phyloP scores from a whole-genome alignment of 495 filamentous ascomycete species.

The Tuber calosporum region DNA sequence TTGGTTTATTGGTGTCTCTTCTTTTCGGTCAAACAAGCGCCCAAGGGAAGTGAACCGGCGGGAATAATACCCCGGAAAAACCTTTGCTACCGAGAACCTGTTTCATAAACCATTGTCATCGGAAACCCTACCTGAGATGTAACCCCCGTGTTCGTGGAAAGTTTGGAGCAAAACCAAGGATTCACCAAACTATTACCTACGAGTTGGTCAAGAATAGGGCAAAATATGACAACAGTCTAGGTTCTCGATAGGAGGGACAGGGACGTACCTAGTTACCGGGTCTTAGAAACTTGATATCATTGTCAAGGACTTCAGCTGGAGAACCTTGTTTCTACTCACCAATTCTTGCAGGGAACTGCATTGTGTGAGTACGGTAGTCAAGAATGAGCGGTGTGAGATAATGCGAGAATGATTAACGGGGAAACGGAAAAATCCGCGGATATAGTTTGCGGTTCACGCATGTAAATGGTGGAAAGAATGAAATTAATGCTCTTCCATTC shows the following conservation, averaged over 20 bases:
- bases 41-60: background rate
- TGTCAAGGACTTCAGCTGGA: background rate
- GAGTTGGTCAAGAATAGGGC: background rate
- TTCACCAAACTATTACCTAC: background rate
- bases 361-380: background rate
- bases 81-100: background rate
- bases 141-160: background rate
- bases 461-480: background rate
- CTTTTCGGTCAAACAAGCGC: background rate
- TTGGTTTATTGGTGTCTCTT: background rate
- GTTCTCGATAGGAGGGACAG: background rate
- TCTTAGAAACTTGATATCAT: background rate
- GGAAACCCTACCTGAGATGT: background rate
- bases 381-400: background rate
- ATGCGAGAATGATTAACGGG: background rate
- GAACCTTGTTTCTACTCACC: background rate
- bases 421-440: slow-evolving; percentile 1
- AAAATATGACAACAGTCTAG: background rate
- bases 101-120: background rate
- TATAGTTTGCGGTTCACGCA: background rate
- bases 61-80: background rate
- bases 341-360: background rate
- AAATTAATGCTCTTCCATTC: background rate
- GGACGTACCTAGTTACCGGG: background rate
- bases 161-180: background rate